Evolutionary conservation across 495 filamentous ascomycete species (phyloP), one percentile per base, ranked within the genome.

Genomic region (Bacidia gigantensis): DNA sequence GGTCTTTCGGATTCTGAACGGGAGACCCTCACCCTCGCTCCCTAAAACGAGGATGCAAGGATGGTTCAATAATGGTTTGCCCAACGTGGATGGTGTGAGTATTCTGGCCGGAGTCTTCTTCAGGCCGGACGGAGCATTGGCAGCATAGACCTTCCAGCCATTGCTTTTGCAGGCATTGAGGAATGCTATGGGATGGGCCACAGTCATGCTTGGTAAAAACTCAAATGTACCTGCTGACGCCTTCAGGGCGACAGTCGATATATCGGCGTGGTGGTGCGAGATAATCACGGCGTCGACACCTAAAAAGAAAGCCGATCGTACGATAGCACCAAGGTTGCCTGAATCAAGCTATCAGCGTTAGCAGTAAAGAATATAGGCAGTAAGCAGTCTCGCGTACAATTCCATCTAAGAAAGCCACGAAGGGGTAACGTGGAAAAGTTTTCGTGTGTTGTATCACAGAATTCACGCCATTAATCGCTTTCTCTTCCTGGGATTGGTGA

Each of bases 151-250:
- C 23, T 74, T 68, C 92, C 92, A 98, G 1, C 88, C 92, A 26
- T 78, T 76, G 29, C 69, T 68, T 44, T 77, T 74, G 5, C 80
- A 86, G 9, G 71, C 67, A 18, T 72, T 65, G 22, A 98, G 74
- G 61, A 98, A 92, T 14, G 73, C 72, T 3, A 71, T 68, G 12
- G 86, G 74, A 1, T 82, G 77, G 39, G 63, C 67, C 43, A 89
- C 73, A 7, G 77, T 69, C 39, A 95, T 77, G 9, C 94, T 64
- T 0, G 77, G 76, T 53, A 95, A 68, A 48, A 78, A 74, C 64
- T 98, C 92, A 3, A 84, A 77, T 14, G 90, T 89, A 21, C 92
- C 92, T 0, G 85, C 79, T 9, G 89, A 87, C 1, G 89, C 82
- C 62, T 97, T 97, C 45, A 92, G 76, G 0, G 87, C 78, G 10